Evolutionary conservation across 495 filamentous ascomycete genomes (phyloP), one percentile per base, ranked within the genome.

Genomic region (Penicillium lagena): DNA sequence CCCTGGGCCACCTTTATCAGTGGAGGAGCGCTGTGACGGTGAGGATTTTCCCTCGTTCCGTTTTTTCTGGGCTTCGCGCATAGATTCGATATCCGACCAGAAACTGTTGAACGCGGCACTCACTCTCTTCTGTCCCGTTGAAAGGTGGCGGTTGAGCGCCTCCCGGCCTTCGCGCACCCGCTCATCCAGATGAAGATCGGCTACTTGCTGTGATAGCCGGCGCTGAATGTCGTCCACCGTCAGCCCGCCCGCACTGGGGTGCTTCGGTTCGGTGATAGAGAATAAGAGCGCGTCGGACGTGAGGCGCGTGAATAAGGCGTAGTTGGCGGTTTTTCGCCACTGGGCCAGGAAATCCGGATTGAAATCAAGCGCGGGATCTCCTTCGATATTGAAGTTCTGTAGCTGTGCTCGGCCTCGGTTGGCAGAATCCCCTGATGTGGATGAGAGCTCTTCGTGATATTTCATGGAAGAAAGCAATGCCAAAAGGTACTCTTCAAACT

Each of bases 401-500:
- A 70, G 30, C 39, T 70, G 64, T 1, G 56, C 47, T 34, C 52
- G 61, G 48, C 54, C 66, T 31, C 57, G 56, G 7, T 55, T 46
- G 12, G 52, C 48, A 3, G 63, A 55, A 12, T 66, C 67, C 12
- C 55, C 62, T 1, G 58, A 46, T 12, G 52, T 49, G 28, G 35
- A 47, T 1, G 61, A 55, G 32, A 95, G 75, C 54, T 91, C 87
- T 49, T 84, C 78, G 55, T 86, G 89, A 61, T 95, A 96, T 57
- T 96, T 96, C 51, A 88, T 84, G 7, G 86, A 78, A 0, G 94
- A 87, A 36, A 96, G 78, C 42, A 98, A 75, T 1, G 91, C 89
- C 7, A 97, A 74, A 12, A 97, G 74, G 55, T 98, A 98, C 60
- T 97, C 94, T 70, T 98, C 93, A 47, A 98, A 98, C 55, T 98